Evolutionary conservation across 495 filamentous ascomycete genomes (phyloP).

Genomic region (Hypoxylon fuscum): DNA sequence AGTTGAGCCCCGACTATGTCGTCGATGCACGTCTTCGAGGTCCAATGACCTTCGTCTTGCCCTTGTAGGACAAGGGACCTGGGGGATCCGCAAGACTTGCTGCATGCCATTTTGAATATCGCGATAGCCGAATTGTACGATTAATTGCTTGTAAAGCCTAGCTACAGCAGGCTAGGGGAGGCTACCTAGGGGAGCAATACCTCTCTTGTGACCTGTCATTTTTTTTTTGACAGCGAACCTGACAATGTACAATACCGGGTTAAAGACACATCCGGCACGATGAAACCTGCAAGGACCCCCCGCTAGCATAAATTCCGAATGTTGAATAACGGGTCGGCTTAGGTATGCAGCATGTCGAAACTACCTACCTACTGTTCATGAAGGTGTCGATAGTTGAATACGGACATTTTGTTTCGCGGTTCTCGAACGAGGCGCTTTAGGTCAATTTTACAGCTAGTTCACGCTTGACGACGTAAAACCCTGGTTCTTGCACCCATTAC

Average conservation of each 20-base stretch:
- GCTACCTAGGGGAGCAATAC: not conserved
- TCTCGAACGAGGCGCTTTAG: slow-evolving; percentile 13
- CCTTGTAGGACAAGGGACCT: slow-evolving; percentile 26
- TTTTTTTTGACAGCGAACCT: slow-evolving; percentile 31
- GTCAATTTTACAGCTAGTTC: slow-evolving; percentile 18
- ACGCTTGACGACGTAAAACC: slow-evolving; percentile 2
- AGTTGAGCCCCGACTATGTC: slow-evolving; percentile 20
- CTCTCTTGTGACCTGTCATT: slow-evolving; percentile 41
- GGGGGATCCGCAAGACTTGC: slow-evolving; percentile 30
- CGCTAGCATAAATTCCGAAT: slow-evolving; percentile 40
- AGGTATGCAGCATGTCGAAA: slow-evolving; percentile 35
- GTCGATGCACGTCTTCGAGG: slow-evolving; percentile 36
- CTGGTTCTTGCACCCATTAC: slow-evolving; percentile 5
- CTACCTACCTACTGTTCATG: slow-evolving; percentile 32
- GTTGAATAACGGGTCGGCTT: slow-evolving; percentile 40
- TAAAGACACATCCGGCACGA: slow-evolving; percentile 34
- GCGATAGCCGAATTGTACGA: slow-evolving; percentile 42
- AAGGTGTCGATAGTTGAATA: slow-evolving; percentile 22
- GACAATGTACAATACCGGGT: slow-evolving; percentile 40
- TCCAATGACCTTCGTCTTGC: slow-evolving; percentile 30
- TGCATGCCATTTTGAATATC: slow-evolving; percentile 39
- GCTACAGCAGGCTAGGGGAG: slow-evolving; percentile 14
- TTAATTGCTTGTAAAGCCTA: slow-evolving; percentile 30
- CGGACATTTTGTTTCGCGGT: slow-evolving; percentile 22
- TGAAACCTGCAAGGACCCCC: slow-evolving; percentile 44